Evolutionary conservation across 73 alveolate genomes (phyloP), one percentile per base, ranked within the genome.

Genomic region (Durusdinium trenchii): DNA sequence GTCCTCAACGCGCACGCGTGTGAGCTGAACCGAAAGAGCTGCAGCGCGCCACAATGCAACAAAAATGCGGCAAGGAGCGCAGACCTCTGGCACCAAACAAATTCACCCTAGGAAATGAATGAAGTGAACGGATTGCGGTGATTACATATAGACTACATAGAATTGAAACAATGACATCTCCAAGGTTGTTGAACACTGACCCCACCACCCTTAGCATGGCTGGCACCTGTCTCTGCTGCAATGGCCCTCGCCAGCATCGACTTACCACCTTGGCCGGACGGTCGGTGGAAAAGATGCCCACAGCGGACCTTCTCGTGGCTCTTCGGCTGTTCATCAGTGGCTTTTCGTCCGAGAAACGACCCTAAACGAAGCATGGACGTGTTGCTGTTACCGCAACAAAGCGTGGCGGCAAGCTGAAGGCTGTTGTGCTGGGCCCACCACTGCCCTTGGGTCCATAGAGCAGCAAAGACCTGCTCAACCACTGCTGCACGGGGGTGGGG

Each of bases 401-500:
- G n/a, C 30, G 73, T 60, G 73, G 73, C 73, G 73, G 30, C 18
- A 60, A 23, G 73, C n/a, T n/a, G n/a, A n/a, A n/a, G n/a, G n/a
- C n/a, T n/a, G n/a, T n/a, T n/a, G 73, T 60, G 73, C 94, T 40
- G 42, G 40, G 76, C 95, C 54, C 79, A 10, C 23, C 42, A 38
- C 95, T 86, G 12, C 99, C 99, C 43, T 99, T 99, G 7, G 99
- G 99, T 42, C 99, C 99, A 79, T 99, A 99, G 99, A 99, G 99
- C 94, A 99, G 99, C 99, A 99, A 64, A 0, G 99, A 99, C 95
- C 99, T 91, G 94, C 46, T n/a, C 75, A 30, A 61, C 26, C 38
- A n/a, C 26, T 61, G 75, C 75, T 57, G 71, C 35, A 16, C 12
- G 35, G 12, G 71, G 12, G 26, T 57, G 12, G 71, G 84, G 84